Conservation (phyloP, 441 rosid genomes). For the Sinapis alba region DNA sequence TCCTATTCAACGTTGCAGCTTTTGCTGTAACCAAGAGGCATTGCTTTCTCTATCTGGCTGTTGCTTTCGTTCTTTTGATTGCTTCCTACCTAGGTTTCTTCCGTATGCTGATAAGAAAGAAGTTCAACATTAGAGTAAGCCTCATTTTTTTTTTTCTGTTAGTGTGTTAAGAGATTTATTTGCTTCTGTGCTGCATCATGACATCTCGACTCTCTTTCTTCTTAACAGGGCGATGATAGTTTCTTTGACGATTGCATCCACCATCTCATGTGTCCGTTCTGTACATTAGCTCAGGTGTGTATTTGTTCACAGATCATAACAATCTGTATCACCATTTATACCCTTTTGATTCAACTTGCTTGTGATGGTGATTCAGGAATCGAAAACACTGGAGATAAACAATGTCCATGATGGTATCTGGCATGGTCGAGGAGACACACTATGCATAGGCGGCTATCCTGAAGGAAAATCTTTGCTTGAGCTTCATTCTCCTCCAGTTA, state of each 20-base stretch:
- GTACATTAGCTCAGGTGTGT: slow-evolving; percentile 81
- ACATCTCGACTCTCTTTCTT: slow-evolving; percentile 2
- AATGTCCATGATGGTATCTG: slow-evolving; percentile 91
- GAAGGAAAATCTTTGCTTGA: slow-evolving; percentile 63
- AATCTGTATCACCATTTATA: background rate
- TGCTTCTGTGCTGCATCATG: slow-evolving; percentile 8
- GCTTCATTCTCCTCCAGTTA: slow-evolving; percentile 50
- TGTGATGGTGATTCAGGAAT: slow-evolving; percentile 53
- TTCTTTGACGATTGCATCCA: slow-evolving; percentile 70
- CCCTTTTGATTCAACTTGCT: slow-evolving; percentile 16
- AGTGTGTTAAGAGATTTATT: background rate
- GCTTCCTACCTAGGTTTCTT: slow-evolving; percentile 77
- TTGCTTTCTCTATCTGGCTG: slow-evolving; percentile 66
- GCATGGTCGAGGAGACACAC: slow-evolving; percentile 94
- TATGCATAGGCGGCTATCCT: slow-evolving; percentile 64
- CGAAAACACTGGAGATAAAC: slow-evolving; percentile 93
- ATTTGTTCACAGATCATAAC: background rate
- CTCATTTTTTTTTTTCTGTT: background rate
- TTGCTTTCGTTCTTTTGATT: slow-evolving; percentile 51
- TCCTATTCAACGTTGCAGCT: slow-evolving; percentile 56
- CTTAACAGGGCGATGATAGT: slow-evolving; percentile 69
- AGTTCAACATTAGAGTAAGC: slow-evolving; percentile 84
- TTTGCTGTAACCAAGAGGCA: slow-evolving; percentile 58
- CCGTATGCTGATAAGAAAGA: slow-evolving; percentile 67
- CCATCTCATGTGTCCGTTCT: slow-evolving; percentile 80